A percentile compares a stretch with the other conserved stretches of the same genome.
Conservation (phyloP, 345 rosid genomes). For the Excoecaria agallocha region DNA sequence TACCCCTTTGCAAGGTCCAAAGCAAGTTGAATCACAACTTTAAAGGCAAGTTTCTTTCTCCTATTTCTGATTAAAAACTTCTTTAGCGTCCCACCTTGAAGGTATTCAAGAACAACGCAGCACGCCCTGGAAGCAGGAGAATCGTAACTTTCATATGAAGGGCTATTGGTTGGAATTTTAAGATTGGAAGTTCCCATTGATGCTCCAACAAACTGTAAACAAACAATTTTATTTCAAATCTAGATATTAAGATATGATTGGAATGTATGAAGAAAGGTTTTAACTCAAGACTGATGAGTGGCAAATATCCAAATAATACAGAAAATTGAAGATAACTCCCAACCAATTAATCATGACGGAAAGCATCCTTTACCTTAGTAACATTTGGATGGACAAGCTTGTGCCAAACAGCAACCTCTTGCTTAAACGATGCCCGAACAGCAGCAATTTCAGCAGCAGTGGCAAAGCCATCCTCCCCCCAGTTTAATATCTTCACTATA, state of each 20-base stretch:
- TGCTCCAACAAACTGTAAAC: slow-evolving; percentile 34
- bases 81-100: slow-evolving; percentile 38
- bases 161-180: slow-evolving; percentile 24
- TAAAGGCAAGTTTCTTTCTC: slow-evolving; percentile 39
- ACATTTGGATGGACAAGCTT: slow-evolving; percentile 34
- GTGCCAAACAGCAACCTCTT: slow-evolving; percentile 42
- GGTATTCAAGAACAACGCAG: slow-evolving; percentile 37
- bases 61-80: slow-evolving; percentile 34
- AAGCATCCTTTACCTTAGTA: slow-evolving; percentile 22
- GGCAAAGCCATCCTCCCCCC: slow-evolving; percentile 39
- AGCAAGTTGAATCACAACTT: slow-evolving; percentile 36
- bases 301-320: background rate
- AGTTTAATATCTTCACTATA: slow-evolving; percentile 32
- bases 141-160: slow-evolving; percentile 10
- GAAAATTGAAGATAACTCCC: background rate
- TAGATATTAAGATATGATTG: background rate
- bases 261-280: background rate
- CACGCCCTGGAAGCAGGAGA: slow-evolving; percentile 31
- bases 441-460: slow-evolving; percentile 35
- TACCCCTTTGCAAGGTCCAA: slow-evolving; percentile 41
- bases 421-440: slow-evolving; percentile 31
- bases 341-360: background rate
- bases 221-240: slow-evolving; percentile 9
- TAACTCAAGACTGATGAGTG: background rate
- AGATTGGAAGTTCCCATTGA: slow-evolving; percentile 39